Conservation (phyloP, 371 early-diverging fungal species). For the Coemansia linderi region DNA sequence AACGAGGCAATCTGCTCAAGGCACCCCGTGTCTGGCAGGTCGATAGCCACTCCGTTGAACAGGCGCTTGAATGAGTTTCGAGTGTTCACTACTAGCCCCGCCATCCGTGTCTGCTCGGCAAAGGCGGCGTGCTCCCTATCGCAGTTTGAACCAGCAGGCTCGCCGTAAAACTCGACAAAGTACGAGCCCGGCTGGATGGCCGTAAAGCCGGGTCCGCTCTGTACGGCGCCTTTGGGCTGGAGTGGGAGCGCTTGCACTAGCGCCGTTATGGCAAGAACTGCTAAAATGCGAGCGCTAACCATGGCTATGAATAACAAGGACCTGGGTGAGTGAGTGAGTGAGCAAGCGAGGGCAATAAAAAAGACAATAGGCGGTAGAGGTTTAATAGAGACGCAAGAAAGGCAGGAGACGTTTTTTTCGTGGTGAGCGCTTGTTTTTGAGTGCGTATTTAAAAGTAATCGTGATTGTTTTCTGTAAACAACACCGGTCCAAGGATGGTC, state of each 20-base stretch:
- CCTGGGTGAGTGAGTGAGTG: background rate
- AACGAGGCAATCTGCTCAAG: constrained; percentile 30
- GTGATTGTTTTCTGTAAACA: constrained; percentile 9
- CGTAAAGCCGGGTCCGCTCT: background rate
- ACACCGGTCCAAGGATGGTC: constrained; percentile 4
- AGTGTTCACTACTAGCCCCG: constrained; percentile 32
- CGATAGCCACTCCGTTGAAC: constrained; percentile 50
- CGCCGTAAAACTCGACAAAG: constrained; percentile 47
- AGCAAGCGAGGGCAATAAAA: background rate
- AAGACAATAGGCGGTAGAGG: background rate
- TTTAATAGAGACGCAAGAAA: background rate
- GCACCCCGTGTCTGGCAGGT: constrained; percentile 33
- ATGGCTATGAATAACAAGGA: background rate
- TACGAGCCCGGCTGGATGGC: constrained; percentile 41
- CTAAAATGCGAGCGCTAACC: background rate
- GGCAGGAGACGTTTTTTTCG: background rate
- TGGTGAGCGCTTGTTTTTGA: background rate
- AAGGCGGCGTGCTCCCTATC: constrained; percentile 39
- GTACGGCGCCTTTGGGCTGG: constrained; percentile 1
- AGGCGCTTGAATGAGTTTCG: constrained; percentile 48
- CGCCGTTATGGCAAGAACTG: constrained; percentile 4
- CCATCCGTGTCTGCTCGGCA: constrained; percentile 12
- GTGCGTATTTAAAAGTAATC: constrained; percentile 1
- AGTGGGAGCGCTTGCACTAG: constrained; percentile 22
- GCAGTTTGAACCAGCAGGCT: constrained; percentile 35